phyloP scores from a whole-genome alignment of 2,329 filamentous ascomycete genomes.

The Penicillium polonicum region DNA sequence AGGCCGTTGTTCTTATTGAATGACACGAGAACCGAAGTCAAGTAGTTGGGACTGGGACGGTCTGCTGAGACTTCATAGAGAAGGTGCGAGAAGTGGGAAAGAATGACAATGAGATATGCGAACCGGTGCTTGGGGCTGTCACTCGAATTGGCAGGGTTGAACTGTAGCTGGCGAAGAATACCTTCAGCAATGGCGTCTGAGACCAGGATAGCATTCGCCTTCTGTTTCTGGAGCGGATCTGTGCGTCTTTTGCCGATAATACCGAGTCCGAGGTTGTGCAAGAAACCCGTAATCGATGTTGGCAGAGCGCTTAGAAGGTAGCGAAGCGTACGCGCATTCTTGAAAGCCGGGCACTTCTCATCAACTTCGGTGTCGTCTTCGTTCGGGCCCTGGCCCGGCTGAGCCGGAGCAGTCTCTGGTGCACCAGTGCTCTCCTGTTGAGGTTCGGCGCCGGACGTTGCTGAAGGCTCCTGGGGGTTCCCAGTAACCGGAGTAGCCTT shows the following conservation, averaged over 20 bases:
- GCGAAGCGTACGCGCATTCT: slow-evolving; percentile 76
- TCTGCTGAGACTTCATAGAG: slow-evolving; percentile 64
- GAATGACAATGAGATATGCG: slow-evolving; percentile 77
- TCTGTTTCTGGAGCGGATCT: slow-evolving; percentile 63
- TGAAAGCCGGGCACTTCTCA: slow-evolving; percentile 50
- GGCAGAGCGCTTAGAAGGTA: slow-evolving; percentile 76
- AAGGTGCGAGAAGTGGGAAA: slow-evolving; percentile 75
- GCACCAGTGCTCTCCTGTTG: slow-evolving; percentile 26
- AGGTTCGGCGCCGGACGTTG: slow-evolving; percentile 24
- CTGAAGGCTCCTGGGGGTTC: slow-evolving; percentile 22
- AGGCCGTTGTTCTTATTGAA: slow-evolving; percentile 83
- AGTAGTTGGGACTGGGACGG: slow-evolving; percentile 51
- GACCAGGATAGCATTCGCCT: slow-evolving; percentile 61
- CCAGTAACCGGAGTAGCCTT: slow-evolving; percentile 34
- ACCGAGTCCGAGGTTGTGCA: slow-evolving; percentile 80
- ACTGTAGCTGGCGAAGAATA: slow-evolving; percentile 66
- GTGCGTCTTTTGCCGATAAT: slow-evolving; percentile 71
- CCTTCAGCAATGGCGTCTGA: slow-evolving; percentile 70
- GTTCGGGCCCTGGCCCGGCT: slow-evolving; percentile 16
- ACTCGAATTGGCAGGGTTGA: slow-evolving; percentile 44
- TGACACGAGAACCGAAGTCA: slow-evolving; percentile 76
- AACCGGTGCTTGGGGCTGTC: slow-evolving; percentile 62
- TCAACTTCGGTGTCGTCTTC: slow-evolving; percentile 26
- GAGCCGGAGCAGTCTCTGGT: slow-evolving; percentile 19
- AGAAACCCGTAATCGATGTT: slow-evolving; percentile 76